A percentile compares a stretch with the other conserved stretches of the same genome.
phyloP scores from a whole-genome alignment of 495 filamentous ascomycete species.

The Neurospora cerealis region DNA sequence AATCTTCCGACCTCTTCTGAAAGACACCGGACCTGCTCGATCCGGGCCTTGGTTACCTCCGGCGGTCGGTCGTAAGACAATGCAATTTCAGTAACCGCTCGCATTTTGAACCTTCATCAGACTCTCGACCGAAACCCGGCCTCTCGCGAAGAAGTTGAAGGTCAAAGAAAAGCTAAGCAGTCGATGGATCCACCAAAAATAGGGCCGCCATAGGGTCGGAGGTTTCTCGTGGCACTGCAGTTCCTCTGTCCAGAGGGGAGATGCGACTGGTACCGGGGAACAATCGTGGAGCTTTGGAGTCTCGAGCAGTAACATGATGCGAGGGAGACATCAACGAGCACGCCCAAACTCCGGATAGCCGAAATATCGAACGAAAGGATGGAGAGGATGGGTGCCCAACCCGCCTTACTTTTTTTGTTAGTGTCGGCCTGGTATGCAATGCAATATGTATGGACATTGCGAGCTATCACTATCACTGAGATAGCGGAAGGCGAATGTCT shows the following conservation, averaged over 20 bases:
- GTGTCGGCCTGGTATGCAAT: neutral
- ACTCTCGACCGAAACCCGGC: neutral
- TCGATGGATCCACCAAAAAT: conserved; percentile 2
- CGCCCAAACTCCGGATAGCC: neutral
- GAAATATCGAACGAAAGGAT: neutral
- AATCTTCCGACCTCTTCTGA: neutral
- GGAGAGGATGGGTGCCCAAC: neutral
- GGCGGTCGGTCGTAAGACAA: conserved; percentile 11
- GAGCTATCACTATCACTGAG: neutral
- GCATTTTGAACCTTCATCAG: neutral
- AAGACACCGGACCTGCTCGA: conserved; percentile 4
- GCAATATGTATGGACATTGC: neutral
- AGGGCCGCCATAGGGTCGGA: neutral
- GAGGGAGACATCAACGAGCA: neutral
- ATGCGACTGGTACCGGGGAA: neutral
- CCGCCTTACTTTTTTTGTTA: neutral
- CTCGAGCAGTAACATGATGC: neutral
- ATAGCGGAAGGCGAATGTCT: neutral
- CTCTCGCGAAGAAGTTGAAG: neutral
- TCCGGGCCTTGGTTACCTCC: conserved; percentile 1
- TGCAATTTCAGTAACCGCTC: conserved; percentile 26
- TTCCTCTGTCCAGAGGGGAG: neutral
- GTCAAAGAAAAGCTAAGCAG: neutral
- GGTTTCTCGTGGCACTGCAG: neutral
- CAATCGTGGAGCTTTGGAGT: neutral